A percentile compares a stretch with the other conserved stretches of the same genome.
Evolutionary conservation across 306 rosid genomes (phyloP).

Genomic region (Sophora flavescens): DNA sequence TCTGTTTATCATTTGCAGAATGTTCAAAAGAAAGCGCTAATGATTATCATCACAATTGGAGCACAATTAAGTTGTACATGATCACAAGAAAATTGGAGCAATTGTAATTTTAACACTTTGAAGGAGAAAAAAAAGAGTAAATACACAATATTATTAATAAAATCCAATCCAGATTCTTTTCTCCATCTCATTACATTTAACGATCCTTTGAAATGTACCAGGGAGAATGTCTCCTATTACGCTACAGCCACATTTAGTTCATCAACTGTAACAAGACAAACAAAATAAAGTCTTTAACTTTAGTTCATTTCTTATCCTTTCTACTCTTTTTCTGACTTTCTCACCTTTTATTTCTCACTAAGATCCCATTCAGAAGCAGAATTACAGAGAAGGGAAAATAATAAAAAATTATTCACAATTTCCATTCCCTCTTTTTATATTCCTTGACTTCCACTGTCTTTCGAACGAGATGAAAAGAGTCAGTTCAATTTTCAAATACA

Average conservation of each 20-base stretch:
- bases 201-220: not conserved
- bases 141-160: not conserved
- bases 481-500: constrained; percentile 24
- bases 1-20: constrained; percentile 14
- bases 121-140: not conserved
- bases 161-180: not conserved
- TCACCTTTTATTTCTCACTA: not conserved
- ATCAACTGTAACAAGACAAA: not conserved
- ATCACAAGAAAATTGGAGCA: constrained; percentile 18
- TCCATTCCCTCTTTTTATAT: not conserved
- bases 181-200: not conserved
- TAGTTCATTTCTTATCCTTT: constrained; percentile 15
- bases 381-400: constrained; percentile 18
- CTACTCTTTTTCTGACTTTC: not conserved
- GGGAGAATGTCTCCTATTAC: constrained; percentile 15
- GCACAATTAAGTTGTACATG: not conserved
- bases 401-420: constrained; percentile 4
- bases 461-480: constrained; percentile 27
- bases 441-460: constrained; percentile 6
- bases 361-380: not conserved
- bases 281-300: not conserved
- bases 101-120: constrained; percentile 4
- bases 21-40: constrained; percentile 10
- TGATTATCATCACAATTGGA: not conserved
- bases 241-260: constrained; percentile 6